phyloP scores from a whole-genome alignment of 164 flowering plant genomes.

The Stephania japonica region DNA sequence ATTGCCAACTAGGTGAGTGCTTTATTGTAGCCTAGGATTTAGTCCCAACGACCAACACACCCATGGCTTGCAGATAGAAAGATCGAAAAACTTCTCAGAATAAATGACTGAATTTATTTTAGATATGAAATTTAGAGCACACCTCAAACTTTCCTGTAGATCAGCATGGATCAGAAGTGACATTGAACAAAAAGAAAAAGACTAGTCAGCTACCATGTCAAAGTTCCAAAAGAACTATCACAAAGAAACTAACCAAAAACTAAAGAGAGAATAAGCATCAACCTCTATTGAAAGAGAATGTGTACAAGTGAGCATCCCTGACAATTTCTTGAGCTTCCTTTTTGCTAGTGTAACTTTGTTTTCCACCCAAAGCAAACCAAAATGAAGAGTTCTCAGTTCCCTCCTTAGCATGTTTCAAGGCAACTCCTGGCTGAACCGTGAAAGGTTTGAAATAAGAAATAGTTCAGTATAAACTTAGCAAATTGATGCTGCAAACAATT shows the following conservation, averaged over 20 bases:
- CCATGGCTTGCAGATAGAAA: neutral
- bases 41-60: neutral
- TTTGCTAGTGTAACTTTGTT: conserved; percentile 82
- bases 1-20: conserved; percentile 1
- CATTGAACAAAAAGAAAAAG: conserved; percentile 13
- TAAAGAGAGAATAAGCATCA: conserved; percentile 2
- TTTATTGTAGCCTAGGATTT: neutral
- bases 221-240: neutral
- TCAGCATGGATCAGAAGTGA: conserved; percentile 27
- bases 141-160: conserved; percentile 94
- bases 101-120: neutral
- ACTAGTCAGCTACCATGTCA: conserved; percentile 14
- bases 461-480: neutral
- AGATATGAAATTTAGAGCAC: conserved; percentile 12
- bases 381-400: conserved; percentile 97
- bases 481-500: neutral
- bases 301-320: conserved; percentile 90
- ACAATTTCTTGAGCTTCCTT: conserved; percentile 48
- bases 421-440: conserved; percentile 71
- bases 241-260: neutral
- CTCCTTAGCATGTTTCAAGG: conserved; percentile 87
- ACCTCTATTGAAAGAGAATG: conserved; percentile 81
- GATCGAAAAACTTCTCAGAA: neutral
- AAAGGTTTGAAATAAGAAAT: conserved; percentile 2
- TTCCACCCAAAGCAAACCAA: conserved; percentile 96